Evolutionary conservation across 192 early-diverging fungal genomes (phyloP), one percentile per base, ranked within the genome.

Genomic region (Entomortierella lignicola): DNA sequence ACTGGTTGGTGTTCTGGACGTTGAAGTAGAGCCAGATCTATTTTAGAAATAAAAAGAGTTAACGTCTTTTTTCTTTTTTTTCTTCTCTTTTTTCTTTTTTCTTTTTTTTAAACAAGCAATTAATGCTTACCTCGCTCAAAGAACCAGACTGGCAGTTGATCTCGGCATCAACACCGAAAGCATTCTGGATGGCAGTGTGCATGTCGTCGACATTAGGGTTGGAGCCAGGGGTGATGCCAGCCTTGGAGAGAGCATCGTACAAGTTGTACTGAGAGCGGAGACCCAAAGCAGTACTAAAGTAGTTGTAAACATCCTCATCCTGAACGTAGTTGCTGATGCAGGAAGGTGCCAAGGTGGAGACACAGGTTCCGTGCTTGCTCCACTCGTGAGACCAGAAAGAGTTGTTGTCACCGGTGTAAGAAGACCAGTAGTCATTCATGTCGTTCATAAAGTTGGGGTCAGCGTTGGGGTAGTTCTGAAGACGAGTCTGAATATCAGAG

Each of bases 371-470:
- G 69, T 94, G 93, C 85, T 94, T 94, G 84, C 71, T 77, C 90
- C 90, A 94, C 58, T 94, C 93, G 70, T 94, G 93, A 8, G 88
- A 72, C 91, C 91, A 93, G 81, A 94, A 92, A 77, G 82, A 88
- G 82, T 93, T 89, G 82, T 94, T 89, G 82, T 91, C 86, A 30
- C 90, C 91, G 62, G 90, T 88, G 79, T 89, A 88, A 0, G 87
- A 89, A 52, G 87, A 81, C 92, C 92, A 94, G 67, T 88, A 88
- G 1, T 80, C 85, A 60, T 84, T 77, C 88, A 94, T 85, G 23
- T 87, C 58, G 34, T 66, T 55, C 31, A 71, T 21, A n/a, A 85
- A 72, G 27, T 73, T 71, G 34, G 70, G 37, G 2, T 72, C 31
- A 26, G 85, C 86, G 20, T 43, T 21, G 10, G 65, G 25, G n/a